Evolutionary conservation across 2,329 filamentous ascomycete species (phyloP).

Genomic region (Colletotrichum somersetense): DNA sequence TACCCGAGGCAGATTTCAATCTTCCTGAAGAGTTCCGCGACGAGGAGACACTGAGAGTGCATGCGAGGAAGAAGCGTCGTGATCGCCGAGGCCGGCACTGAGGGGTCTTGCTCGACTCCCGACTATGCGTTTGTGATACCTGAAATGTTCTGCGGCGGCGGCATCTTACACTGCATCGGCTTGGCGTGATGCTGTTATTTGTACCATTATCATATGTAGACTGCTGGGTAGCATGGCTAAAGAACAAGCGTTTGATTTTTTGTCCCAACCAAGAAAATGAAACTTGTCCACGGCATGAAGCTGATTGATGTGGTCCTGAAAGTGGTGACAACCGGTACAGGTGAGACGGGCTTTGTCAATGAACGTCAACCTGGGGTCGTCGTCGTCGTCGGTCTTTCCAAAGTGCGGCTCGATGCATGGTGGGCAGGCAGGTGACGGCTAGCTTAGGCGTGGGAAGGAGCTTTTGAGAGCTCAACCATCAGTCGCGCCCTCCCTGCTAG

Average conservation of each 20-base stretch:
- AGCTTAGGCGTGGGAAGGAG: constrained; percentile 7
- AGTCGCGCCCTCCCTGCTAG: background rate
- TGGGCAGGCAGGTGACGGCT: background rate
- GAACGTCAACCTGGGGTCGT: no score
- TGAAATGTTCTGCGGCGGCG: background rate
- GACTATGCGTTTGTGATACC: constrained; percentile 11
- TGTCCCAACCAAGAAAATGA: background rate
- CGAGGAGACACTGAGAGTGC: constrained; percentile 67
- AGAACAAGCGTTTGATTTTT: constrained; percentile 40
- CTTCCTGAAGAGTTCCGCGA: constrained; percentile 76
- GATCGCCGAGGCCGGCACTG: constrained; percentile 65
- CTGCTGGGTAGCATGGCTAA: constrained; percentile 28
- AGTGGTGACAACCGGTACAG: no score
- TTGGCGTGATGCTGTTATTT: constrained; percentile 17
- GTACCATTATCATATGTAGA: constrained; percentile 39
- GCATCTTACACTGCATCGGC: constrained; percentile 27
- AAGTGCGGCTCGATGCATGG: background rate
- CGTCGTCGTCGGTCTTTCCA: background rate
- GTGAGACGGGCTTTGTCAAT: background rate
- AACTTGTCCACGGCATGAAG: background rate
- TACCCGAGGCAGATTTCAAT: constrained; percentile 77
- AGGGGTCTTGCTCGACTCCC: constrained; percentile 29
- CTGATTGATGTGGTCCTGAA: background rate
- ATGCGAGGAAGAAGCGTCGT: constrained; percentile 73
- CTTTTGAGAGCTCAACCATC: constrained; percentile 24